Base-by-base conservation (phyloP, 495 filamentous ascomycete genomes). In the Podospora conica region DNA sequence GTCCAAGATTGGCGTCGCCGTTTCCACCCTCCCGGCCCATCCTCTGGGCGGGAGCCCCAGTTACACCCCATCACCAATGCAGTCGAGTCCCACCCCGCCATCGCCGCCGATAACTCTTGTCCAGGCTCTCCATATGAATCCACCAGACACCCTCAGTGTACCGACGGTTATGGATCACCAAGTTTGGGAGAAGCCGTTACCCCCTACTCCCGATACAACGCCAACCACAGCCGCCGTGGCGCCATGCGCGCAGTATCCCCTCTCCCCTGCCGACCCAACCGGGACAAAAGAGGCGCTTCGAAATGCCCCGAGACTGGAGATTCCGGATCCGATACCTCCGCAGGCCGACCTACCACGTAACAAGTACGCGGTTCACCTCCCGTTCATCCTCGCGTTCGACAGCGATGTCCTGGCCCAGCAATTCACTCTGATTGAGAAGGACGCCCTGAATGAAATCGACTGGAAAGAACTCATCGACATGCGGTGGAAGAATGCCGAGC, bases 381-480 rank as follows among this genome's bases (percentile, higher is more conserved):
- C 96, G 2, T 99, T 98, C 73, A 86, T 96, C 55, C 86, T 98
- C 20, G 90, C 93, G 0, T 96, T 95, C 68, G 92, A 96, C 75
- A 95, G 93, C 11, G 90, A 93, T 61, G 80, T 90, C 22, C 83
- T 99, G 53, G 95, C 96, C 8, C 90, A 98, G 75, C 96, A 98
- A 75, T 89, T 98, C 70, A 97, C 93, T 0, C 80, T 99, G 54
- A 91, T 99, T 62, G 96, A 99, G 75, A 96, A 96, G 79, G 93
- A 96, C 71, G 96, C 96, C 0, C 78, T 99, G 57, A 92, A 93
- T 69, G 96, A 98, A 71, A 89, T 99, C 61, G 93, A 97, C 77
- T 99, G 96, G 96, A 92, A 90, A 73, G 96, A 99, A 72, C 82
- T 99, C 57, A 92, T 99, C 61, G 92, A 97, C 29, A 90, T 99